Conservation (phyloP, 306 rosid species). For the Cucumis hystrix region DNA sequence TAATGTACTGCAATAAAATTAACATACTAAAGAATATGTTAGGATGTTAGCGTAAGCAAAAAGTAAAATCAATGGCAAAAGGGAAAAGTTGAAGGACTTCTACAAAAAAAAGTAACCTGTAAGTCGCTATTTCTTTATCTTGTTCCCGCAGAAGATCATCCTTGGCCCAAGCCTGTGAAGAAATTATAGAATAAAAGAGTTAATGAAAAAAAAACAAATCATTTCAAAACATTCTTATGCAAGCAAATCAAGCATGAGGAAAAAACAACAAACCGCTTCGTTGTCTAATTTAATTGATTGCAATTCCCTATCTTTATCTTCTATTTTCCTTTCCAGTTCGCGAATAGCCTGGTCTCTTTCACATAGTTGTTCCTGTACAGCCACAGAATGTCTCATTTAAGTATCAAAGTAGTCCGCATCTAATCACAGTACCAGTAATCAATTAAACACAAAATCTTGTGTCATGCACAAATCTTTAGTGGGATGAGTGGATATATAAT, state of each 20-base stretch:
- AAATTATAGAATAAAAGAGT: not conserved
- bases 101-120: conserved; percentile 42
- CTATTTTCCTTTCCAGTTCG: conserved; percentile 76
- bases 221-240: not conserved
- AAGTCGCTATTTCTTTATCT: conserved; percentile 65
- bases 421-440: not conserved
- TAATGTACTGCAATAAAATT: not conserved
- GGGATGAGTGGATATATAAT: not conserved
- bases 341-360: conserved; percentile 61
- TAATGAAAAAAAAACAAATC: not conserved
- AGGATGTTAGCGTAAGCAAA: not conserved
- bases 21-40: not conserved
- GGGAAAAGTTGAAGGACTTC: not conserved
- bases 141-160: conserved; percentile 86
- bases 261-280: conserved; percentile 66
- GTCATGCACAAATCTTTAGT: not conserved
- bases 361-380: conserved; percentile 62
- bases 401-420: not conserved
- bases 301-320: conserved; percentile 80
- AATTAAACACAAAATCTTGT: not conserved
- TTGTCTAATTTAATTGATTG: conserved; percentile 74
- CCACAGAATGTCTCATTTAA: conserved; percentile 2
- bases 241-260: not conserved
- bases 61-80: not conserved
- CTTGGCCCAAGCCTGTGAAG: conserved; percentile 86